These are phyloP conservation scores for Dactylellina cionopaga DNA, from an alignment of 2,329 filamentous ascomycete species.

Conservation along the genomic window DNA sequence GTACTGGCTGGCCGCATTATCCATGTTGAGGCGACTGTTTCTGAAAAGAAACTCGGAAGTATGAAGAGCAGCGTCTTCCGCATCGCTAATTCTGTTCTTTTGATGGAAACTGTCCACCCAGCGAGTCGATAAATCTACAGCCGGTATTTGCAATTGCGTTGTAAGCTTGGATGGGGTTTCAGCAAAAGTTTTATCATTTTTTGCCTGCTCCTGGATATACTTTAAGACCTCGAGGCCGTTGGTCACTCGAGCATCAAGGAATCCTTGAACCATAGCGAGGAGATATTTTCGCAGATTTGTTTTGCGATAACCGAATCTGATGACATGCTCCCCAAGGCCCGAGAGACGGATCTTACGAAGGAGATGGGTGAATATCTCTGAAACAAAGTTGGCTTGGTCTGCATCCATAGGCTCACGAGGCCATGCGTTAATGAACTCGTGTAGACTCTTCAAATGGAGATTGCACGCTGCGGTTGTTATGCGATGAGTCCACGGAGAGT, in stretches of 20 bases:
- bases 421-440: slow-evolving; percentile 17
- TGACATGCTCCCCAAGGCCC: slow-evolving; percentile 10
- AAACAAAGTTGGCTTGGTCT: neutral
- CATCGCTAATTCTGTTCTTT: neutral
- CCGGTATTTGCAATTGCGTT: neutral
- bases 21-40: neutral
- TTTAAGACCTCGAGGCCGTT: slow-evolving; percentile 1
- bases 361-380: slow-evolving; percentile 11
- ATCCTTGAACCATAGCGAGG: neutral
- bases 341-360: slow-evolving; percentile 1
- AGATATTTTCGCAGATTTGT: slow-evolving; percentile 23
- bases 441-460: slow-evolving; percentile 24
- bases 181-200: neutral
- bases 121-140: neutral
- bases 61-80: neutral
- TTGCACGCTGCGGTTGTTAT: neutral
- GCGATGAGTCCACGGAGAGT: slow-evolving; percentile 17
- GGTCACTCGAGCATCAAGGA: neutral
- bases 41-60: neutral
- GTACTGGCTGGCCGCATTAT: slow-evolving; percentile 4
- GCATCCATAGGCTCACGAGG: slow-evolving; percentile 1
- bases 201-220: neutral
- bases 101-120: slow-evolving; percentile 18
- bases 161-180: slow-evolving; percentile 1
- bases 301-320: slow-evolving; percentile 26